These are phyloP conservation scores for Verbena officinalis DNA, from an alignment of 257 asterid species.

Conservation along the genomic window DNA sequence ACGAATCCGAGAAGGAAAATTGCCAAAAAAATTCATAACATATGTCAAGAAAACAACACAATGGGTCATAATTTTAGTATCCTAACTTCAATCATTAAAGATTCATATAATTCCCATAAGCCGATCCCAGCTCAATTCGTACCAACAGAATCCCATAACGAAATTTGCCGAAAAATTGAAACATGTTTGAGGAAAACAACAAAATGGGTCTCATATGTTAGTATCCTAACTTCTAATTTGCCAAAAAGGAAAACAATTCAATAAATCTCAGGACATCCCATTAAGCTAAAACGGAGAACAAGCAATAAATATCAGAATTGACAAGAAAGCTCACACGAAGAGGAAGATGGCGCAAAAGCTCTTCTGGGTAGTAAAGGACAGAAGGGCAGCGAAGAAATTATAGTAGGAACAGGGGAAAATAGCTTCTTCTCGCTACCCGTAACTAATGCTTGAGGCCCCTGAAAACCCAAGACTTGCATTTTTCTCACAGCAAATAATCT, in stretches of 20 bases:
- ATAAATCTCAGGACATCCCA: not conserved
- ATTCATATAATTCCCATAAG: slow-evolving; percentile 3
- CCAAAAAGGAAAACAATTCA: slow-evolving; percentile 5
- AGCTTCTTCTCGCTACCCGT: slow-evolving; percentile 27
- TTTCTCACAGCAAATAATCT: slow-evolving; percentile 6
- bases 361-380: slow-evolving; percentile 35
- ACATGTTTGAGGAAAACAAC: not conserved
- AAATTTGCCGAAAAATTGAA: not conserved
- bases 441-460: slow-evolving; percentile 37
- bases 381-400: slow-evolving; percentile 35
- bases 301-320: not conserved
- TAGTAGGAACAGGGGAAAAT: slow-evolving; percentile 29
- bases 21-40: not conserved
- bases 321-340: slow-evolving; percentile 39
- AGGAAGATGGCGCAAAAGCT: slow-evolving; percentile 25
- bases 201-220: not conserved
- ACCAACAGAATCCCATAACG: not conserved
- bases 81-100: not conserved
- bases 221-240: not conserved
- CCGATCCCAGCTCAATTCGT: slow-evolving; percentile 19
- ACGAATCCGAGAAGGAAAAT: not conserved
- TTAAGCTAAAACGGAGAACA: not conserved
- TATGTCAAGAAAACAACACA: not conserved
- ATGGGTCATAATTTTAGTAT: not conserved
- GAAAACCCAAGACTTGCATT: slow-evolving; percentile 54